Base-by-base conservation (phyloP, 176 grass and related monocot species). In the Oryza glaberrima region DNA sequence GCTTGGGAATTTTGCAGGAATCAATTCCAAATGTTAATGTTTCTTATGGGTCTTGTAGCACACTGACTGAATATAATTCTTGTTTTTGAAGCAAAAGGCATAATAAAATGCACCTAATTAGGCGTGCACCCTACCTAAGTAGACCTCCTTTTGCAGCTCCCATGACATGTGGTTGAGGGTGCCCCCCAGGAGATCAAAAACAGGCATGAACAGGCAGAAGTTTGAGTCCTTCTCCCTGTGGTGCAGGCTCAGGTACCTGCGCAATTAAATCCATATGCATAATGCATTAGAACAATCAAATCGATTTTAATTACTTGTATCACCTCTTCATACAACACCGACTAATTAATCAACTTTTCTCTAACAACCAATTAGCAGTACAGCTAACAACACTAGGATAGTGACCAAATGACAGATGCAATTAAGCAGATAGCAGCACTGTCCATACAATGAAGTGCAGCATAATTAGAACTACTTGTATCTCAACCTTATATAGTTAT, bases 171-270 rank as follows among this genome's bases (percentile, higher is more conserved):
- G 14, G 72, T 94, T 84, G 9, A 98, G 25, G 15, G 96, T 95
- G 41, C 91, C 91, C 30, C 89, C 81, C 25, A 95, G 56, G 4
- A 83, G 45, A 77, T 95, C 93, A 35, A 81, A 95, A 4, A 92
- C 58, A 16, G 93, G 96, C 96, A 98, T 98, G 88, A 98, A 98
- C 65, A 98, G 81, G 88, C 96, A 98, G 73, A 90, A 94, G 66
- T 98, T 98, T 63, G 38, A 85, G 65, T 88, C 60, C 77, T 78
- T 87, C 60, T 94, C 88, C 13, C 44, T 91, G 83, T 95, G 93
- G 78, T 98, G 96, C 72, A 98, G 76, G 90, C 83, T 95, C 28
- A 94, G 73, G 67, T 98, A 95, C 72, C 95, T 98, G 79, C 77
- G 69, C n/a, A 17, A 65, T 23, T 5, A 35, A 1, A 15, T 2